These are phyloP conservation scores for Gremmenia infestans DNA, from an alignment of 2,329 filamentous ascomycete genomes.

Conservation along the genomic window DNA sequence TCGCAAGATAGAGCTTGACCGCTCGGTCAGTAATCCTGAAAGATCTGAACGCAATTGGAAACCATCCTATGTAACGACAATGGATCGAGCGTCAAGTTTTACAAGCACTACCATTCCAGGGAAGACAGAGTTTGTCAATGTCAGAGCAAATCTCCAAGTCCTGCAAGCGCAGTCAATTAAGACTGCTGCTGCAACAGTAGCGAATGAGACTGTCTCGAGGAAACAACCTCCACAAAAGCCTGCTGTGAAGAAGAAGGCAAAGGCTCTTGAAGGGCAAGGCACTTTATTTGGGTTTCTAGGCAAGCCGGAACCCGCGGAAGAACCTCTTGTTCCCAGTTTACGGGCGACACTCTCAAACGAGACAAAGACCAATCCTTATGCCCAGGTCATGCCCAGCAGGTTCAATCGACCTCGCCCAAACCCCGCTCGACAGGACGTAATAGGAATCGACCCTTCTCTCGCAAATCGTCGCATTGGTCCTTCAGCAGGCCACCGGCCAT, in stretches of 20 bases:
- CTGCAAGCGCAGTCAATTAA: constrained; percentile 28
- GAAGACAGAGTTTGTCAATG: constrained; percentile 26
- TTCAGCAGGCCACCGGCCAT: constrained; percentile 18
- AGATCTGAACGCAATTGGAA: constrained; percentile 21
- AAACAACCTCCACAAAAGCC: constrained; percentile 3
- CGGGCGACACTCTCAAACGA: neutral
- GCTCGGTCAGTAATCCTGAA: constrained; percentile 12
- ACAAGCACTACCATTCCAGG: constrained; percentile 43
- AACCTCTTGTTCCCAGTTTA: neutral
- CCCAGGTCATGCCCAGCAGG: neutral
- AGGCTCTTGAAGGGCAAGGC: constrained; percentile 19
- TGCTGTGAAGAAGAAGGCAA: constrained; percentile 6
- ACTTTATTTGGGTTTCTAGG: constrained; percentile 26
- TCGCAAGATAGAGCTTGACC: constrained; percentile 24
- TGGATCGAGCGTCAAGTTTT: constrained; percentile 57
- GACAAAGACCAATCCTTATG: neutral
- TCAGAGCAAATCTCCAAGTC: constrained; percentile 27
- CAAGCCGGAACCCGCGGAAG: constrained; percentile 14
- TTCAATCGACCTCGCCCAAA: constrained; percentile 10
- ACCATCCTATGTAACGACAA: constrained; percentile 51
- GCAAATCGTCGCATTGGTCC: constrained; percentile 21
- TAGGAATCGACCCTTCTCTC: constrained; percentile 18
- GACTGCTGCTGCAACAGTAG: constrained; percentile 12
- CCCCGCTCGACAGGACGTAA: neutral
- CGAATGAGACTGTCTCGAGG: constrained; percentile 3